These are phyloP conservation scores for Colletotrichum sp. DNA, from an alignment of 2,329 filamentous ascomycete genomes.

Conservation along the genomic window DNA sequence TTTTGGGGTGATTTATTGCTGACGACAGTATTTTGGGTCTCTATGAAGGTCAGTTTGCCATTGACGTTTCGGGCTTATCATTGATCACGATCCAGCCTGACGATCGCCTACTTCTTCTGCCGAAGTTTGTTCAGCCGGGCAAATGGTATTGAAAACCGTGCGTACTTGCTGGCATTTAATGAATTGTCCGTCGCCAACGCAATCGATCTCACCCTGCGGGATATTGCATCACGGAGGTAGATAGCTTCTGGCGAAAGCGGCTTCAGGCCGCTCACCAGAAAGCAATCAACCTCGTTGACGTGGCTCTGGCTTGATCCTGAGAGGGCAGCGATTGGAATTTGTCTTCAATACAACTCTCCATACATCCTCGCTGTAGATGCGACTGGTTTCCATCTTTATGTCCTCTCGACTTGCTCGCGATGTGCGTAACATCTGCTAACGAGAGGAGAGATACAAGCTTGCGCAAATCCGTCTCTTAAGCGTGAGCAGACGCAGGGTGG, in stretches of 20 bases:
- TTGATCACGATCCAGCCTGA: neutral
- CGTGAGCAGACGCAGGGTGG: neutral
- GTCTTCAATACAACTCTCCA: neutral
- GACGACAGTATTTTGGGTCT: neutral
- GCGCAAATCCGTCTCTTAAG: neutral
- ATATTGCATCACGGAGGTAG: neutral
- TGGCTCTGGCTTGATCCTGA: neutral
- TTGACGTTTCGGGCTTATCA: neutral
- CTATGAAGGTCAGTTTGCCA: neutral
- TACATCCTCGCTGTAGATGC: neutral
- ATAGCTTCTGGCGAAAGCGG: neutral
- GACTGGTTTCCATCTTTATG: neutral
- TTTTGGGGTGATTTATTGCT: neutral
- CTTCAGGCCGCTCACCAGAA: neutral
- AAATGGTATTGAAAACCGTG: neutral
- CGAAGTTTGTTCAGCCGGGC: no score
- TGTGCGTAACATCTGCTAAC: neutral
- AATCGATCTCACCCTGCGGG: neutral
- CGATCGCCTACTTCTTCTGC: neutral
- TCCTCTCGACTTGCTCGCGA: neutral
- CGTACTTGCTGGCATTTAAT: neutral
- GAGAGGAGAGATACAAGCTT: neutral
- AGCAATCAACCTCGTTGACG: neutral
- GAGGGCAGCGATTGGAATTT: neutral
- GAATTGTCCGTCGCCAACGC: neutral